Percentiles rank a stretch among this genome's conserved stretches.
These are phyloP conservation scores for Candida frijolesensis DNA, from an alignment of 1,139 yeast genomes.

Conservation along the genomic window DNA sequence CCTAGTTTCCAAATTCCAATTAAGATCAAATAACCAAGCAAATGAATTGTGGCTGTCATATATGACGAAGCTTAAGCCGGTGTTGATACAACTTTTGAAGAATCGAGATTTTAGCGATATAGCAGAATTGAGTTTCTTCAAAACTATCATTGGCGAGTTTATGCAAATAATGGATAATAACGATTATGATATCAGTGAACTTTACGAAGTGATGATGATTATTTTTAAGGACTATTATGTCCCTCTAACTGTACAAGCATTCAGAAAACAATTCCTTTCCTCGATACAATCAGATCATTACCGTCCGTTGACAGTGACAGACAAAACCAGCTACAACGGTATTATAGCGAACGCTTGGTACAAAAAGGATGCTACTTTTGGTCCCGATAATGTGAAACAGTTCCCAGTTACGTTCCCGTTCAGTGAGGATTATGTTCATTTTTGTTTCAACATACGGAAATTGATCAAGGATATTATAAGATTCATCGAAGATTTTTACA, in stretches of 20 bases:
- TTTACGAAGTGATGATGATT: conserved; percentile 63
- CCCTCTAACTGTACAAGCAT: conserved; percentile 54
- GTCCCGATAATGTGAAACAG: conserved; percentile 32
- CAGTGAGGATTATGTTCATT: conserved; percentile 83
- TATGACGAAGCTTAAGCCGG: conserved; percentile 59
- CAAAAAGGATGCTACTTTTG: conserved; percentile 50
- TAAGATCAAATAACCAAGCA: conserved; percentile 58
- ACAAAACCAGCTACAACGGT: conserved; percentile 59
- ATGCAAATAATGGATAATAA: conserved; percentile 77
- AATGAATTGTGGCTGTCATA: conserved; percentile 81
- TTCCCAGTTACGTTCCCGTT: conserved; percentile 84
- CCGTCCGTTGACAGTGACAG: conserved; percentile 78
- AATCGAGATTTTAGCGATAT: conserved; percentile 28
- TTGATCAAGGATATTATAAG: conserved; percentile 56
- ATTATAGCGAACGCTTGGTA: conserved; percentile 74
- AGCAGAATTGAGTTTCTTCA: conserved; percentile 38
- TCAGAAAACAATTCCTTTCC: conserved; percentile 61
- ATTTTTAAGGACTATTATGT: conserved; percentile 65
- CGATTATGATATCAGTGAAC: conserved; percentile 59
- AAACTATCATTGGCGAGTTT: conserved; percentile 69
- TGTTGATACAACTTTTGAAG: conserved; percentile 41
- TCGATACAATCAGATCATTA: conserved; percentile 80
- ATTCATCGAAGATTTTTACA: conserved; percentile 70
- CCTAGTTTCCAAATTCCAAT: conserved; percentile 54
- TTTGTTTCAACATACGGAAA: conserved; percentile 73